Percentiles rank a stretch among this genome's conserved stretches.
Evolutionary conservation across 345 rosid species (phyloP).

Genomic region (Viola odorata): DNA sequence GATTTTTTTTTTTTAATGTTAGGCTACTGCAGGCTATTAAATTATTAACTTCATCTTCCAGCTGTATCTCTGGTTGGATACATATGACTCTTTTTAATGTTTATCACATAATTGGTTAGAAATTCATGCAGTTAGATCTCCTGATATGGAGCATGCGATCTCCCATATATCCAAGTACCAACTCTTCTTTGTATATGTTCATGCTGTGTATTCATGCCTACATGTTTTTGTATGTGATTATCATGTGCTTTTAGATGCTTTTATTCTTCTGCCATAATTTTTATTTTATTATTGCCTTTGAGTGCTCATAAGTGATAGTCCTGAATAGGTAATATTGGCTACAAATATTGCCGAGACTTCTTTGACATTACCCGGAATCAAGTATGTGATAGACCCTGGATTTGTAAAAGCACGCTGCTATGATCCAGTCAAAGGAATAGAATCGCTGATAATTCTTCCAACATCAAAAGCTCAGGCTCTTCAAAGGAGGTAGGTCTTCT

Average conservation of each 20-base stretch:
- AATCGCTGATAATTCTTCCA: constrained; percentile 68
- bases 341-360: constrained; percentile 98
- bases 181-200: too few relatives aligned
- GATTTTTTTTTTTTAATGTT: too few relatives aligned
- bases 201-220: neutral
- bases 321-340: constrained; percentile 70
- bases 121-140: too few relatives aligned
- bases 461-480: constrained; percentile 86
- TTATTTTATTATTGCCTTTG: too few relatives aligned
- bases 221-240: neutral
- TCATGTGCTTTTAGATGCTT: neutral
- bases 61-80: too few relatives aligned
- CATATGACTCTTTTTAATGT: too few relatives aligned
- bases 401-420: constrained; percentile 78
- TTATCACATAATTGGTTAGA: too few relatives aligned
- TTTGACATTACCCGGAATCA: constrained; percentile 87
- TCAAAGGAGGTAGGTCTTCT: constrained; percentile 65
- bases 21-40: too few relatives aligned
- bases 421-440: constrained; percentile 81
- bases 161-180: too few relatives aligned
- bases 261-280: neutral
- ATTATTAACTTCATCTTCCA: too few relatives aligned
- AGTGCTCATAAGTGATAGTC: neutral
- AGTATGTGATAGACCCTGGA: constrained; percentile 91
- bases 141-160: too few relatives aligned